These are phyloP conservation scores for Colletotrichum aenigma DNA, from an alignment of 2,329 filamentous ascomycete species.

Conservation along the genomic window DNA sequence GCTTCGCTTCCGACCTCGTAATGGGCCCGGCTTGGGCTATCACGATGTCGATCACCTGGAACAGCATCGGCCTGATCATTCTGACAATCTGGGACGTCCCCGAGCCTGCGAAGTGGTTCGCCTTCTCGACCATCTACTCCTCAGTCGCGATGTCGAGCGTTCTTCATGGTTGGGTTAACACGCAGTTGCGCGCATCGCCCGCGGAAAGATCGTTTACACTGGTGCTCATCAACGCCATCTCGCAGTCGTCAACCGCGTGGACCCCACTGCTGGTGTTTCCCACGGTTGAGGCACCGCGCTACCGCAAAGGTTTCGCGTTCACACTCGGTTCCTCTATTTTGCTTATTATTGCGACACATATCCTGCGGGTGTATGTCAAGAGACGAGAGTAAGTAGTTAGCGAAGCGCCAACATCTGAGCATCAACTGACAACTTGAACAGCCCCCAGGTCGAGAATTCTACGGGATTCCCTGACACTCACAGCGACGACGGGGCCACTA, in stretches of 20 bases:
- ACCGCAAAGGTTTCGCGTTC: constrained; percentile 49
- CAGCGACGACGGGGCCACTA: not conserved
- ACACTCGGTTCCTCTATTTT: constrained; percentile 2
- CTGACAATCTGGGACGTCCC: constrained; percentile 61
- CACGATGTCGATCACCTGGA: constrained; percentile 3
- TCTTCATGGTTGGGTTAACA: constrained; percentile 14
- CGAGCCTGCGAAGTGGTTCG: constrained; percentile 58
- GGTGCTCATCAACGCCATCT: constrained; percentile 37
- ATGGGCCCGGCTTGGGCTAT: constrained; percentile 36
- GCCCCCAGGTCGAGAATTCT: constrained; percentile 5
- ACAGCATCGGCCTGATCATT: constrained; percentile 33
- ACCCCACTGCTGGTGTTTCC: constrained; percentile 56
- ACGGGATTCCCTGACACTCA: not conserved
- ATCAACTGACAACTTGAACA: not conserved
- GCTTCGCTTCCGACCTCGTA: constrained; percentile 12
- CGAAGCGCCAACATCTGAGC: too few relatives aligned
- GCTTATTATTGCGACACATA: not conserved
- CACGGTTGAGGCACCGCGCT: constrained; percentile 47
- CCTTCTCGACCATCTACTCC: constrained; percentile 41
- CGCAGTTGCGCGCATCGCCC: not conserved
- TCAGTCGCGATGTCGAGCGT: constrained; percentile 7
- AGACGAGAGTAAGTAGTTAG: constrained; percentile 2
- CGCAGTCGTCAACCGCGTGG: constrained; percentile 61
- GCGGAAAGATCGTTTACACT: constrained; percentile 6
- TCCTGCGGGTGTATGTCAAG: constrained; percentile 2